These are phyloP conservation scores for Olyra latifolia DNA, from an alignment of 176 grass and related monocot genomes.

Conservation along the genomic window DNA sequence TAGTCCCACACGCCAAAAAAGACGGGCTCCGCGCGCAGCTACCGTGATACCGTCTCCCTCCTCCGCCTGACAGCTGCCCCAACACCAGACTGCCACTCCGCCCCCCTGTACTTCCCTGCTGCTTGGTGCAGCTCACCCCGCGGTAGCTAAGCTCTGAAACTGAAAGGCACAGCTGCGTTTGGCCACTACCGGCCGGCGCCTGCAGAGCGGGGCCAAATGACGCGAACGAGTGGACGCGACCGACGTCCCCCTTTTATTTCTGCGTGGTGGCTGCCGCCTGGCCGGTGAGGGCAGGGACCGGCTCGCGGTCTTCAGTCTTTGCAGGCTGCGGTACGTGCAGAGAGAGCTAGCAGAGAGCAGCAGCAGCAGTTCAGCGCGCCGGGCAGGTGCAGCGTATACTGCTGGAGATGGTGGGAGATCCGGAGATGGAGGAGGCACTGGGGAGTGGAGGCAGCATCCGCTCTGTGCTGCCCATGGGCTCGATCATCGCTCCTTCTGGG, in stretches of 20 bases:
- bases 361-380: neutral
- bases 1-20: neutral
- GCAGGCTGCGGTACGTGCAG: neutral
- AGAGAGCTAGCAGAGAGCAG: neutral
- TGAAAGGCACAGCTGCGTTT: slow-evolving; percentile 30
- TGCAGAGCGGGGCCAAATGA: slow-evolving; percentile 27
- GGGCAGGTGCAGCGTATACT: neutral
- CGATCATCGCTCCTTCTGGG: slow-evolving; percentile 44
- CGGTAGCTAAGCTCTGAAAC: too few relatives aligned
- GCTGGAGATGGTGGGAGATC: slow-evolving; percentile 6
- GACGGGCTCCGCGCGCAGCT: neutral
- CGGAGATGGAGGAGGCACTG: slow-evolving; percentile 15
- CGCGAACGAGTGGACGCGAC: slow-evolving; percentile 5
- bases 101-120: too few relatives aligned
- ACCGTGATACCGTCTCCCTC: too few relatives aligned
- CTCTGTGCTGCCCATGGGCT: slow-evolving; percentile 30
- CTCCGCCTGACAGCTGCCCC: slow-evolving; percentile 38
- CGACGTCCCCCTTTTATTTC: slow-evolving; percentile 6
- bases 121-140: neutral
- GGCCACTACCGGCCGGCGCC: neutral
- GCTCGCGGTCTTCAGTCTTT: neutral
- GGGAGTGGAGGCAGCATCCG: neutral
- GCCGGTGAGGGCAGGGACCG: neutral
- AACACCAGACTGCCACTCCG: slow-evolving; percentile 3
- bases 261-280: neutral